A percentile compares a stretch with the other conserved stretches of the same genome.
These are phyloP conservation scores for Carex kokanica DNA, from an alignment of 176 grass and related monocot genomes.

Conservation along the genomic window DNA sequence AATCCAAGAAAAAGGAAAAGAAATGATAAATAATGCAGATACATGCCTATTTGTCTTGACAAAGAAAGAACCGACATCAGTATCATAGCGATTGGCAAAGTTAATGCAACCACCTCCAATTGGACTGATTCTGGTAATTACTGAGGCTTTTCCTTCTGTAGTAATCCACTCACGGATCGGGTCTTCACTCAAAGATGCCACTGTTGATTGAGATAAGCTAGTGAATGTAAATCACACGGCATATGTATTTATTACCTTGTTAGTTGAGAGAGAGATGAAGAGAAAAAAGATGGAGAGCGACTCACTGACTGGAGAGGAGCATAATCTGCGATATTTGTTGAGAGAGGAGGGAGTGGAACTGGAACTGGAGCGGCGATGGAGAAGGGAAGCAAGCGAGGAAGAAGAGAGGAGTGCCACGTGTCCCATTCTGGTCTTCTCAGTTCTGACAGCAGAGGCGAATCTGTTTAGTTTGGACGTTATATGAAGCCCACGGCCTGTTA, in stretches of 20 bases:
- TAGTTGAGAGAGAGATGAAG: background rate
- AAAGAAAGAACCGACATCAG: slow-evolving; percentile 71
- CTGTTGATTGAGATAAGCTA: slow-evolving; percentile 28
- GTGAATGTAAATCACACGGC: background rate
- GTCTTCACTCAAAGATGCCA: slow-evolving; percentile 60
- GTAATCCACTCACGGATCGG: slow-evolving; percentile 88
- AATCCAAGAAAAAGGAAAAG: background rate
- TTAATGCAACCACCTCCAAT: slow-evolving; percentile 83
- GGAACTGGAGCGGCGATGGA: background rate
- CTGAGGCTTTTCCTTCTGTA: slow-evolving; percentile 78
- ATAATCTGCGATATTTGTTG: slow-evolving; percentile 4
- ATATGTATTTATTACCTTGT: background rate
- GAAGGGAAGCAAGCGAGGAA: background rate
- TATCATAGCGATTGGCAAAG: slow-evolving; percentile 64
- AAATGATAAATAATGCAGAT: background rate
- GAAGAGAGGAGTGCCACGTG: slow-evolving; percentile 21
- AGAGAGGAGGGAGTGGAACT: background rate
- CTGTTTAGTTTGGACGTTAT: background rate
- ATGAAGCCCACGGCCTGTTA: background rate
- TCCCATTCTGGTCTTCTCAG: slow-evolving; percentile 15
- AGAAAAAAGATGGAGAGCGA: background rate
- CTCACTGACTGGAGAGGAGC: slow-evolving; percentile 12
- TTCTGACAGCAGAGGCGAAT: background rate
- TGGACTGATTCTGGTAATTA: slow-evolving; percentile 69
- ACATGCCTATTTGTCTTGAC: slow-evolving; percentile 82